Base-by-base conservation (phyloP, 495 filamentous ascomycete species). In the Entonaema liquescens region DNA sequence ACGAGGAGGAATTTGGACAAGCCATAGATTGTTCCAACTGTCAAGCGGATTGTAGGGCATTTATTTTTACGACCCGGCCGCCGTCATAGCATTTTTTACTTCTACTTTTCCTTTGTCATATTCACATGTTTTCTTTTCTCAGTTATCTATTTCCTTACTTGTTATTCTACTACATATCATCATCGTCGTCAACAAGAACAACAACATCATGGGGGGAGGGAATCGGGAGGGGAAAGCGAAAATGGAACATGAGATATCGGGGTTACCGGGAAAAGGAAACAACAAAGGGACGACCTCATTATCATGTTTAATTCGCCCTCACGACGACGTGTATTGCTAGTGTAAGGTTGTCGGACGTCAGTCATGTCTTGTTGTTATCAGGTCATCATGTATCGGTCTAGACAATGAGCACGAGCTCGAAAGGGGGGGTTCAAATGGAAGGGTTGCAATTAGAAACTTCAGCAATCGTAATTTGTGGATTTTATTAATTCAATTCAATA, bases 361-460 rank as follows among this genome's bases (percentile, higher is more conserved):
- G 19, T 67, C 23, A 38, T 33, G 19, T 50, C 67, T 65, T 65
- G 66, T 65, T 70, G 56, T 70, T 65, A 60, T 53, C 26, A 11
- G 49, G 49, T 59, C 50, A 62, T 67, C 63, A 67, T 71, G 63
- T 63, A 66, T 42, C 6, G 49, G 59, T 63, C 63, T 72, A 72
- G 64, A 72, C 69, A 72, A 72, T 72, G 69, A 67, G 69, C 69
- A 72, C 69, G 54, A 72, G 69, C 69, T 72, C 69, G 44, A 49
- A 66, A 54, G 35, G 59, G 68, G 42, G n/a, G n/a, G n/a, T n/a
- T n/a, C n/a, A 33, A 35, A 54, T 40, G 64, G 36, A 57, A 36
- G 54, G 54, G 50, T 63, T 49, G 42, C 52, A 15, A 26, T 47
- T 61, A 58, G 53, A 71, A 47, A 47, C 35, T 62, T 62, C 31